Conservation (phyloP, 2,329 filamentous ascomycete species). For the Monilinia polystroma region DNA sequence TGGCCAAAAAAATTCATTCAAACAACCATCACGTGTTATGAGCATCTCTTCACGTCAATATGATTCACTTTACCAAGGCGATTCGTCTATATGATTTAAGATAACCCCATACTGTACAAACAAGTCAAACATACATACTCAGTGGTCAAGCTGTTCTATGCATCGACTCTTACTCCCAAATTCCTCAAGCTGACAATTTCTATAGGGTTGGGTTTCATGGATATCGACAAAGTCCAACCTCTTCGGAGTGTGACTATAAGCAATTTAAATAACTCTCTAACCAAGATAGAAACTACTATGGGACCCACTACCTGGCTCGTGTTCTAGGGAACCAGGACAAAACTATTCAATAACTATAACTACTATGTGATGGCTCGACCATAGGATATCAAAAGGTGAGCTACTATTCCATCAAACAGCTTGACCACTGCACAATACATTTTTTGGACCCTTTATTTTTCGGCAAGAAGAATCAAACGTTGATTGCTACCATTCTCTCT, state of each 20-base stretch:
- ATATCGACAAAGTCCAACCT: neutral
- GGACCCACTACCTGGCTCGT: neutral
- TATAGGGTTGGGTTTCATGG: neutral
- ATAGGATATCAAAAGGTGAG: neutral
- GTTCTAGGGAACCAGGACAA: neutral
- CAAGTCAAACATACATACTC: slow-evolving; percentile 5
- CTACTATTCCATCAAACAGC: neutral
- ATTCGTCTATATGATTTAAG: neutral
- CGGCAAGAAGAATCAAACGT: no score
- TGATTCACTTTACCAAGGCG: neutral
- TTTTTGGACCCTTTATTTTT: neutral
- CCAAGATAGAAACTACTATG: neutral
- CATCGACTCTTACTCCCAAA: neutral
- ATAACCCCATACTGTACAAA: neutral
- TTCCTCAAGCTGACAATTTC: neutral
- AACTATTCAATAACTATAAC: neutral
- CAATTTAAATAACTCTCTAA: neutral
- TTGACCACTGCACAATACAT: neutral
- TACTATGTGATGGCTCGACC: neutral
- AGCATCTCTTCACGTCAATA: neutral
- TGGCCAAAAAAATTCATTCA: neutral
- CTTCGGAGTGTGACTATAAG: slow-evolving; percentile 1
- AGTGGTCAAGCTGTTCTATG: slow-evolving; percentile 7
- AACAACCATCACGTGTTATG: neutral
- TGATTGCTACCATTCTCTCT: neutral